These are phyloP conservation scores for Cytospora piceae DNA, from an alignment of 2,329 filamentous ascomycete species.

Conservation along the genomic window DNA sequence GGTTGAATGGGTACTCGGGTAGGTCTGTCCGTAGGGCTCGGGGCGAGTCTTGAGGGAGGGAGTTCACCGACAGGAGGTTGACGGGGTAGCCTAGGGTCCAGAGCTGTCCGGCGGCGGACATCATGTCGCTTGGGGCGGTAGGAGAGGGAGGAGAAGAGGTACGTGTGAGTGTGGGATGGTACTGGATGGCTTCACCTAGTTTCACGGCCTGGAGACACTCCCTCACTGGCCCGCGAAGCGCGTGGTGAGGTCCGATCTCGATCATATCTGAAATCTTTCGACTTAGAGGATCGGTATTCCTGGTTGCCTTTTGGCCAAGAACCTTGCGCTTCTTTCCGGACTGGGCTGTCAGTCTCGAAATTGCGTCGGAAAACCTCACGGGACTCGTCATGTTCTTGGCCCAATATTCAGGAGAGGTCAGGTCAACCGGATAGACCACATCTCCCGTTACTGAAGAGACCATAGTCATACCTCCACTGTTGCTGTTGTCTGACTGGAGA, in stretches of 20 bases:
- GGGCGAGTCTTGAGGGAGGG: no score
- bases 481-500: background rate
- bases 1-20: constrained; percentile 11
- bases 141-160: background rate
- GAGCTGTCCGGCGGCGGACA: background rate
- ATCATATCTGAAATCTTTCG: constrained; percentile 16
- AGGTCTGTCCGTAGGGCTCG: background rate
- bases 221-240: constrained; percentile 34
- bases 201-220: constrained; percentile 23
- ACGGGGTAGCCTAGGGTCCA: background rate
- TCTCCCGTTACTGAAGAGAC: background rate
- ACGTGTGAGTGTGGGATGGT: background rate
- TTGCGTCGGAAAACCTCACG: constrained; percentile 34
- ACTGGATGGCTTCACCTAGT: background rate
- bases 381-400: constrained; percentile 37
- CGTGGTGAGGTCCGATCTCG: constrained; percentile 37
- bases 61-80: background rate
- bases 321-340: background rate
- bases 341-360: constrained; percentile 8
- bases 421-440: background rate
- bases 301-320: constrained; percentile 23
- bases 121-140: background rate
- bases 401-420: constrained; percentile 35
- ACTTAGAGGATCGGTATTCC: background rate
- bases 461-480: background rate